Evolutionary conservation across 1,284 basidiomycete genomes (phyloP), one percentile per base, ranked within the genome.

Genomic region (Tremellales sp.): DNA sequence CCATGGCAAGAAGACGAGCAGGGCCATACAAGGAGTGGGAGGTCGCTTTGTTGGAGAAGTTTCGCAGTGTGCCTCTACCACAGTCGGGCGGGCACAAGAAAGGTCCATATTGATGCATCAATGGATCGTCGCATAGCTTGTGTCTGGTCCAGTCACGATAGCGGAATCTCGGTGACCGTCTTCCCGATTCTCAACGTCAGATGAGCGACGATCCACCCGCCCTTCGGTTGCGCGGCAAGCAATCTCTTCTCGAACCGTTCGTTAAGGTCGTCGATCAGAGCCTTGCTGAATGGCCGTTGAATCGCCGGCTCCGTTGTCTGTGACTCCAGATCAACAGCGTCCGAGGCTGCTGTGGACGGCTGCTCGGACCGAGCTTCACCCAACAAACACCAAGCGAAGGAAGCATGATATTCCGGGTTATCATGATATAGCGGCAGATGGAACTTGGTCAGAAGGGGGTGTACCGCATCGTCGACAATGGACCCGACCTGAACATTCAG

Each of bases 1-100:
- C 89, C 21, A 74, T 86, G 46, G 76, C 80, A 46, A 78, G 76
- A 49, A 51, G 58, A 22, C 43, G 56, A 37, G 48, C 41, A 11
- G 54, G 58, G 33, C 53, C 52, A 17, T 57, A 64, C 44, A 61
- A 59, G 49, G 70, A 73, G 48, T 74, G 73, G 73, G 73, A 74
- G 53, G 42, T 45, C n/a, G 69, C 70, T 55, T 54, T 74, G 45
- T 48, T 68, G 37, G 62, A 59, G 41, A 49, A 65, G 33, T 74
- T 74, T 55, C 57, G 61, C 13, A 43, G 59, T 10, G 70, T 71
- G 2, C 57, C 60, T 15, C 53, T 66, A 27, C 65, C 68, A 8
- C 44, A 60, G 23, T 51, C 39, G n/a, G 57, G 60, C 6, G 52
- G 53, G 1, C 54, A 57, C 45, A 45, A 37, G 19, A 24, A 29